Evolutionary conservation across 2,329 filamentous ascomycete species (phyloP), one percentile per base, ranked within the genome.

Genomic region (Cladophialophora yegresii): DNA sequence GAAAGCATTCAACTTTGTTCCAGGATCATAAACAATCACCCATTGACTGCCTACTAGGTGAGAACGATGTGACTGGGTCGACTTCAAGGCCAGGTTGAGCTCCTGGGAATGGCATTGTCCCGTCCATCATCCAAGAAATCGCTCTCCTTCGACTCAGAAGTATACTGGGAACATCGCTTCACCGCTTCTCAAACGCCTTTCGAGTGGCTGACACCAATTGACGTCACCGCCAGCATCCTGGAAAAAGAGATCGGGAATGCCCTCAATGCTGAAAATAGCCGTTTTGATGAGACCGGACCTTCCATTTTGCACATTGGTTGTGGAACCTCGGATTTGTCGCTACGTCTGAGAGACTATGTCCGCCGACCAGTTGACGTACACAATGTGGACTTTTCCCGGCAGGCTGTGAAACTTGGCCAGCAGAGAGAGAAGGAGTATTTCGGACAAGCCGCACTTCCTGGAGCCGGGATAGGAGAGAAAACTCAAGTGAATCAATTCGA

Each of bases 81-180:
- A 50, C 16, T 23, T 20, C 13, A 13, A 10, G 10, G 22, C 22
- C 16, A 50, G 22, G 4, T 20, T 50, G 22, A 4, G 16, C 22
- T n/a, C 9, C 9, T 50, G 16, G 10, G 47, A 20, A 50, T 43
- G 40, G 10, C 40, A 43, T 43, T 9, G 13, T 26, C 47, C 2
- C 47, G 22, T 50, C 16, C 9, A 23, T 43, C 10, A 13, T 43
- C n/a, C 16, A 50, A 50, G 22, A n/a, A 22, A 26, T 10, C 47
- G 13, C 47, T 20, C n/a, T 50, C 47, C 10, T 50, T 50, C 20
- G 47, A 50, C 16, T 50, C 16, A 4, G 22, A 26, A 10, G 20
- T 4, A 10, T 61, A 61, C 30, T 61, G 58, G 58, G 53, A 61
- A 6, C 32, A 61, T 28, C 58, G 58, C 28, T 61, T 61, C 22